Evolutionary conservation across 2,329 filamentous ascomycete genomes (phyloP), one percentile per base, ranked within the genome.

Genomic region (Lasiodiplodia sp.): DNA sequence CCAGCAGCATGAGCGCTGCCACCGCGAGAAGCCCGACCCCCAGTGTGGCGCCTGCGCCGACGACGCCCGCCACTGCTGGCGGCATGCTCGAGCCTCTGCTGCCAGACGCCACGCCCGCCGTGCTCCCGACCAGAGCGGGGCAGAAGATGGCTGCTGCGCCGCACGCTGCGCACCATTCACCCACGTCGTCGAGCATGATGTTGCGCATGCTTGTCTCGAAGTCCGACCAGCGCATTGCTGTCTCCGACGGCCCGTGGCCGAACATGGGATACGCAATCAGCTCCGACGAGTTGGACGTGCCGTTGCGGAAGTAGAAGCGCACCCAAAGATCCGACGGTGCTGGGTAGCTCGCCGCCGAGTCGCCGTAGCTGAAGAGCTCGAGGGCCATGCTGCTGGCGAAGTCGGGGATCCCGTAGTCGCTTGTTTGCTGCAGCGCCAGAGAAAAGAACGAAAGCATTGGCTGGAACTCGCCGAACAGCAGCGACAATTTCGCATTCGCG

Each of bases 221-320:
- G 4, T 87, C 85, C 0, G 69, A 71, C 78, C 85, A 88, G 0
- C 76, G 74, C 71, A 88, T 83, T 5, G 82, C 80, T 1, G 78
- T 81, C 31, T 79, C 76, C 11, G 49, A 55, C 1, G 82, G 83
- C 1, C 81, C 81, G 66, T 80, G 77, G 55, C 81, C 80, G 73
- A 89, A 88, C 12, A 89, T 76, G 2, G 86, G 81, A 70, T 85
- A 87, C 0, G 80, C 70, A 18, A 77, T 74, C 38, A 81, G 79
- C 1, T 73, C 72, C 37, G 75, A 74, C 25, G 76, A 70, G 12
- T 70, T 64, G 28, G 79, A 77, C 0, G 86, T 87, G 60, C 85
- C 86, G 72, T 89, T 89, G 72, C 85, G 85, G 77, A 86, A 84
- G 68, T 83, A 79, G 74, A 89, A 87, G 23, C 85, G 82, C 37